Evolutionary conservation across 2,329 filamentous ascomycete species (phyloP), one percentile per base, ranked within the genome.

Genomic region (Talaromyces sp.): DNA sequence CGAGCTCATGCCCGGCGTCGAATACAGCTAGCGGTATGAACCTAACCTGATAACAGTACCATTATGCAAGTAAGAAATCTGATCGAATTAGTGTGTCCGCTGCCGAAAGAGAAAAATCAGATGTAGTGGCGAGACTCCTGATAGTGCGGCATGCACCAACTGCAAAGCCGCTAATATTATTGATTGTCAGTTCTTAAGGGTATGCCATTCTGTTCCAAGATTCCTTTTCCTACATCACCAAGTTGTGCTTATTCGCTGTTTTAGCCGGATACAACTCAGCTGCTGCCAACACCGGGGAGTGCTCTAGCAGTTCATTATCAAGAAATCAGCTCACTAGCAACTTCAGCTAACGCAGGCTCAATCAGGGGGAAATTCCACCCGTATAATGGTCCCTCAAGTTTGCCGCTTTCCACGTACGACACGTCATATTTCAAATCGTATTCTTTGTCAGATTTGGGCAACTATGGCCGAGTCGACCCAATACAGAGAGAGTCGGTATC

Each of bases 81-180:
- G 35, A 67, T 60, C n/a, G 37, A 22, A 52, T 6, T 69, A 97
- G 94, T 98, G 94, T 76, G 87, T 88, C 41, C 88, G 94, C 70
- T 98, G 94, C 78, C 88, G 94, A 67, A 93, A 94, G 80, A 87
- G 94, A 66, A 98, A 98, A 82, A 98, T 98, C 72, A 90, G 92
- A 70, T 98, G 94, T 80, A 96, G 91, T 72, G 94, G 94, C 50
- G 92, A 97, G 74, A 83, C 85, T 39, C 90, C 90, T 37, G 87
- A 89, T 72, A 90, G 90, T n/a, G 79, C 82, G 45, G 88, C 89
- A n/a, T 98, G 94, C 77, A 82, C 85, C 11, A 96, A 93, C 76
- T 98, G 94, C 81, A 90, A 87, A 72, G 87, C 83, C 67, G 89
- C 93, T 67, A 64, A 43, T 67, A 70, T n/a, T 54, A 65, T 4